These are phyloP conservation scores for Fistulinella prunicolor DNA, from an alignment of 768 basidiomycete species.

Conservation along the genomic window DNA sequence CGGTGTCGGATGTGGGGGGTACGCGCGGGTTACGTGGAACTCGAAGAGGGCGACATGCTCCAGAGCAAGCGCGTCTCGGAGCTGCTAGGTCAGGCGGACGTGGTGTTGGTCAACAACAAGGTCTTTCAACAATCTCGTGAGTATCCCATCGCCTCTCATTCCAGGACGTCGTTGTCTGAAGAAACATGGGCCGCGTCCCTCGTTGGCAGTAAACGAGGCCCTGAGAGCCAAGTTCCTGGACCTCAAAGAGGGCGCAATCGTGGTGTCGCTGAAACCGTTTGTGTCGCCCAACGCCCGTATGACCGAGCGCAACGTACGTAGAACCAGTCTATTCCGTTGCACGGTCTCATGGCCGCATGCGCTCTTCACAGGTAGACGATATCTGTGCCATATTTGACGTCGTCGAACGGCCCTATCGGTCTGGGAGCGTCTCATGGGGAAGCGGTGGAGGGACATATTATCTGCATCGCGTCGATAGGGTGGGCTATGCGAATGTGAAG, in stretches of 20 bases:
- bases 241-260: constrained; percentile 87
- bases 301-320: constrained; percentile 78
- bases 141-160: constrained; percentile 30
- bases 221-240: constrained; percentile 90
- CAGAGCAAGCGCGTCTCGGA: constrained; percentile 60
- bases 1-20: constrained; percentile 94
- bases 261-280: constrained; percentile 86
- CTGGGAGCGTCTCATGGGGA: constrained; percentile 82
- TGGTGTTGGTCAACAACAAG: constrained; percentile 89
- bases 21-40: constrained; percentile 65
- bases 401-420: constrained; percentile 59
- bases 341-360: neutral
- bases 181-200: neutral
- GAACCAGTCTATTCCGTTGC: neutral
- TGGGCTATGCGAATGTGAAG: constrained; percentile 60
- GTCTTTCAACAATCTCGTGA: constrained; percentile 71
- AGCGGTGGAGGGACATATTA: constrained; percentile 68
- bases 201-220: constrained; percentile 77
- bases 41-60: constrained; percentile 87
- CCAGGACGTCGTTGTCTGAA: neutral
- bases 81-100: constrained; percentile 78
- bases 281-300: constrained; percentile 74
- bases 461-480: constrained; percentile 73
- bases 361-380: constrained; percentile 57
- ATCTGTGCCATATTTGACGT: constrained; percentile 83